Conservation (phyloP, 106 monocot species). For the Apostasia shenzhenica region DNA sequence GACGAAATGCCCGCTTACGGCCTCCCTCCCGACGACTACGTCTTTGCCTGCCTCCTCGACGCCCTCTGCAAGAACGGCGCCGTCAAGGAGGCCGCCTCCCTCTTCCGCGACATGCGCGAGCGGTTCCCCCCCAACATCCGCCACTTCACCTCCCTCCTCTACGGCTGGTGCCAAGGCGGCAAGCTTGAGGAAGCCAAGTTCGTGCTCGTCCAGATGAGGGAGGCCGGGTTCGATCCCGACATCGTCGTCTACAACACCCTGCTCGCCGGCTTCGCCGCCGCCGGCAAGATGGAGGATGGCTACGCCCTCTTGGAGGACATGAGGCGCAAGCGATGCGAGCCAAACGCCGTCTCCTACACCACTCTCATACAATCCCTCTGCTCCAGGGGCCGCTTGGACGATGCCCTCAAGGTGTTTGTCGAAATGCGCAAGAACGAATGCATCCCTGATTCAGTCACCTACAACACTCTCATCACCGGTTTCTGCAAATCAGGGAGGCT, state of each 20-base stretch:
- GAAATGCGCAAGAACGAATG: constrained; percentile 60
- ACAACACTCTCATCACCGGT: constrained; percentile 63
- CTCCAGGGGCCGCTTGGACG: constrained; percentile 46
- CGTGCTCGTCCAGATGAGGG: constrained; percentile 54
- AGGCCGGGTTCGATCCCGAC: constrained; percentile 64
- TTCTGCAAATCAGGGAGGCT: constrained; percentile 67
- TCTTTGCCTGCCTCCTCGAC: constrained; percentile 75
- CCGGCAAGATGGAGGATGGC: constrained; percentile 68
- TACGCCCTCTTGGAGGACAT: constrained; percentile 55
- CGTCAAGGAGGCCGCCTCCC: constrained; percentile 63
- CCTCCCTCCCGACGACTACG: constrained; percentile 33
- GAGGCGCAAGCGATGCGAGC: constrained; percentile 52
- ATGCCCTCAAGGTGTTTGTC: constrained; percentile 70
- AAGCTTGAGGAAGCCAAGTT: constrained; percentile 74
- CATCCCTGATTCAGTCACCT: constrained; percentile 51
- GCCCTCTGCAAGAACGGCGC: constrained; percentile 77
- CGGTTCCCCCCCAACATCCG: constrained; percentile 54
- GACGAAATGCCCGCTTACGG: constrained; percentile 67
- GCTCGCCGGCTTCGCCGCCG: constrained; percentile 50
- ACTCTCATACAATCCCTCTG: constrained; percentile 74
- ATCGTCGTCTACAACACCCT: constrained; percentile 72
- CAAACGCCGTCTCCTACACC: constrained; percentile 71
- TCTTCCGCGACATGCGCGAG: constrained; percentile 67
- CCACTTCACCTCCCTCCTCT: constrained; percentile 71
- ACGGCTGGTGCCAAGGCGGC: constrained; percentile 86